Percentiles rank a stretch among this genome's conserved stretches.
Evolutionary conservation across 768 basidiomycete genomes (phyloP).

Genomic region (Tylopilus rubrobrunneus): DNA sequence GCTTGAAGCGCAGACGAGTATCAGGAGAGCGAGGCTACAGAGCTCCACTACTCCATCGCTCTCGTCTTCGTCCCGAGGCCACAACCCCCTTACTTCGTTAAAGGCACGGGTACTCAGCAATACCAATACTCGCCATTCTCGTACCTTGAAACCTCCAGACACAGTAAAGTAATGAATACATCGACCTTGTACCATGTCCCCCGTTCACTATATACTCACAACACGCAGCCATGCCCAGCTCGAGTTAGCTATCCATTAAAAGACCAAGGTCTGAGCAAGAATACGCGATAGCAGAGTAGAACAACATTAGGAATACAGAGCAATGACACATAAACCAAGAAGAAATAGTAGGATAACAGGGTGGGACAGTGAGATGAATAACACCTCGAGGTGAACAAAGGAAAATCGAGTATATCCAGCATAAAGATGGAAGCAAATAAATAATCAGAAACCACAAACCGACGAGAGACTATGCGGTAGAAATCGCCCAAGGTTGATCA

Average conservation of each 20-base stretch:
- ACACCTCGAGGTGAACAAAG: conserved; percentile 16
- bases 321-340: conserved; percentile 41
- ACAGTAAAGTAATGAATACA: conserved; percentile 9
- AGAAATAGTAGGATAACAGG: conserved; percentile 37
- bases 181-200: background rate
- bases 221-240: conserved; percentile 9
- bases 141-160: conserved; percentile 23
- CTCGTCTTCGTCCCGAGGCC: conserved; percentile 22
- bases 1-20: conserved; percentile 39
- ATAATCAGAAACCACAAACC: conserved; percentile 35
- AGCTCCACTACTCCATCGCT: conserved; percentile 25
- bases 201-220: conserved; percentile 11
- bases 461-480: conserved; percentile 31
- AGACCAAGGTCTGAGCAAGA: conserved; percentile 35
- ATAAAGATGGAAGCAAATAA: conserved; percentile 39
- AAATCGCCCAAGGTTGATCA: conserved; percentile 75
- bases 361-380: conserved; percentile 24
- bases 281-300: conserved; percentile 52
- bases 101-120: conserved; percentile 55
- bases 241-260: conserved; percentile 28
- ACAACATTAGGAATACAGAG: conserved; percentile 61
- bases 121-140: conserved; percentile 48
- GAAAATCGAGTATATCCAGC: conserved; percentile 39
- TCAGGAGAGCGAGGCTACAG: conserved; percentile 46
- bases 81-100: conserved; percentile 38